These are phyloP conservation scores for Cutaneotrichosporon cyanovorans DNA, from an alignment of 1,284 basidiomycete genomes.

Conservation along the genomic window DNA sequence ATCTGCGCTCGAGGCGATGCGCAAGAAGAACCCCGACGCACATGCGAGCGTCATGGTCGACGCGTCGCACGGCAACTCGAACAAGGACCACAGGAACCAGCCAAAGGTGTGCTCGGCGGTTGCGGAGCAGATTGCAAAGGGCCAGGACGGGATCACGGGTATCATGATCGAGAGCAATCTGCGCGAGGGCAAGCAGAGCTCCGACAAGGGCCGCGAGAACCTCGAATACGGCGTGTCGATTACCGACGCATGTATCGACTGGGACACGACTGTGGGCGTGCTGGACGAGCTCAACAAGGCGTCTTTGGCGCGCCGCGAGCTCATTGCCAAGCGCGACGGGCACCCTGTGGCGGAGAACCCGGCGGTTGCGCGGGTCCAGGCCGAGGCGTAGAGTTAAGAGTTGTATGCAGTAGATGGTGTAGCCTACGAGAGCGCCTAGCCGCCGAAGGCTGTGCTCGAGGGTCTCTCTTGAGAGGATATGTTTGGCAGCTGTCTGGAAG, in stretches of 20 bases:
- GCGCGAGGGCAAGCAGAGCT: conserved; percentile 74
- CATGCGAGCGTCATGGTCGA: conserved; percentile 49
- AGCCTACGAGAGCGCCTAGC: too few relatives aligned
- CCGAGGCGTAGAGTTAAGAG: conserved; percentile 9
- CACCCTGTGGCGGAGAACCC: neutral
- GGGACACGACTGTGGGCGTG: conserved; percentile 65
- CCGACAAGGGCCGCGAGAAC: conserved; percentile 49
- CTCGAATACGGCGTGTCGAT: conserved; percentile 82
- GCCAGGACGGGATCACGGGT: conserved; percentile 68
- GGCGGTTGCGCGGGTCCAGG: conserved; percentile 18
- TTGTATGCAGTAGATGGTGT: neutral
- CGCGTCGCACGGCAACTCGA: conserved; percentile 64
- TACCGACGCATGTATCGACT: conserved; percentile 87
- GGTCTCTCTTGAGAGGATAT: too few relatives aligned
- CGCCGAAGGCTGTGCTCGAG: too few relatives aligned
- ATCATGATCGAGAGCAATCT: conserved; percentile 94
- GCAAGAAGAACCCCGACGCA: conserved; percentile 53
- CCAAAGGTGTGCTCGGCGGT: conserved; percentile 90
- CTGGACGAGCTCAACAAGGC: conserved; percentile 62
- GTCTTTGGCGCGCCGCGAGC: conserved; percentile 30
- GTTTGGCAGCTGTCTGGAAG: too few relatives aligned
- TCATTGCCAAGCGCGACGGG: conserved; percentile 23
- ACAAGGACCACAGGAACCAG: conserved; percentile 83
- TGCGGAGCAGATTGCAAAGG: conserved; percentile 69
- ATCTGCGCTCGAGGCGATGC: conserved; percentile 60